phyloP scores from a whole-genome alignment of 2,329 filamentous ascomycete genomes.

The Emydomyces testavorans region DNA sequence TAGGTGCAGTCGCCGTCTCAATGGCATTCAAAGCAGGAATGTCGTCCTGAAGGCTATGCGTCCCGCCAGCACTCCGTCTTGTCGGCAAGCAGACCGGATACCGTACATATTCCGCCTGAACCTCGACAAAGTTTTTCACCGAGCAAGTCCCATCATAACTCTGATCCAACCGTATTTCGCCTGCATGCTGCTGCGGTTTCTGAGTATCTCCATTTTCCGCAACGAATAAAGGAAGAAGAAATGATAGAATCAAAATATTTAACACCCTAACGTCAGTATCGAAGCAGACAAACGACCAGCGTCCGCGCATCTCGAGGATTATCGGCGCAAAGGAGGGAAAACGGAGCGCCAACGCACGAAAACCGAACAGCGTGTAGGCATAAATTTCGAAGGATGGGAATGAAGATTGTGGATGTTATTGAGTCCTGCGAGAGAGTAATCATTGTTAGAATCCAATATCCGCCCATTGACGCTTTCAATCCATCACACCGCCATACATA shows the following conservation, averaged over 20 bases:
- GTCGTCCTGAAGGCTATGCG: background rate
- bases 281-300: constrained; percentile 9
- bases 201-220: constrained; percentile 1
- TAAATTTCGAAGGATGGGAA: too few species aligned
- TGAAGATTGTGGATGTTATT: too few species aligned
- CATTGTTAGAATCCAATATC: too few species aligned
- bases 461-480: too few species aligned
- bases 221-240: constrained; percentile 5
- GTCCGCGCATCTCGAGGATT: constrained; percentile 6
- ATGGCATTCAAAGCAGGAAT: background rate
- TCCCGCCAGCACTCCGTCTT: constrained; percentile 7
- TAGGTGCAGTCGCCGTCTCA: constrained; percentile 3
- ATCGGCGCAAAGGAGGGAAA: background rate
- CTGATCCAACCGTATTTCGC: background rate
- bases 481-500: background rate
- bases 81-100: constrained; percentile 23
- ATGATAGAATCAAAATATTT: background rate
- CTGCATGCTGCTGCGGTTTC: background rate
- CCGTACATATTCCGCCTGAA: constrained; percentile 18
- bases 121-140: background rate
- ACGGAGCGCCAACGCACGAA: background rate
- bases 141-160: constrained; percentile 1
- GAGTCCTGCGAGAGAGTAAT: too few species aligned
- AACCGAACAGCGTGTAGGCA: too few species aligned
- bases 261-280: constrained; percentile 3